These are phyloP conservation scores for Scedosporium dehoogii DNA, from an alignment of 2,329 filamentous ascomycete species.

Conservation along the genomic window DNA sequence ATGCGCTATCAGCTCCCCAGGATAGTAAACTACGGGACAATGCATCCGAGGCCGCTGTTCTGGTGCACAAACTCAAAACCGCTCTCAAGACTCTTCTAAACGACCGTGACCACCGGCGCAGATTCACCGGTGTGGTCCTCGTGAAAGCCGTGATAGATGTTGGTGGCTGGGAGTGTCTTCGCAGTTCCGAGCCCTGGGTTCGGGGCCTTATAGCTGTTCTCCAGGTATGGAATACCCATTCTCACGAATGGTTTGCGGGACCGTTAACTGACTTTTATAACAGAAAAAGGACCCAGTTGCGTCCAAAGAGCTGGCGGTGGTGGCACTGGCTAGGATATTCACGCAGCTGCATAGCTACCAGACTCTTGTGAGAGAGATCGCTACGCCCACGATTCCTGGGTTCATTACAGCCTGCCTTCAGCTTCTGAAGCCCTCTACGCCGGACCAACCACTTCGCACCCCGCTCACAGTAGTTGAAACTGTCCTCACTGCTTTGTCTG, in stretches of 20 bases:
- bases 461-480: slow-evolving; percentile 49
- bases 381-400: slow-evolving; percentile 66
- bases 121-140: slow-evolving; percentile 68
- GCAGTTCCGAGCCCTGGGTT: slow-evolving; percentile 66
- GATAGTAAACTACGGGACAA: slow-evolving; percentile 52
- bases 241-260: neutral
- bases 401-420: slow-evolving; percentile 68
- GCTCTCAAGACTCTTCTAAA: slow-evolving; percentile 68
- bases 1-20: slow-evolving; percentile 52
- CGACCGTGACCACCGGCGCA: slow-evolving; percentile 62
- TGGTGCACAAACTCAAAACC: slow-evolving; percentile 74
- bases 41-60: slow-evolving; percentile 53
- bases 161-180: slow-evolving; percentile 74
- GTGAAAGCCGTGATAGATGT: slow-evolving; percentile 75
- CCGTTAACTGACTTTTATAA: slow-evolving; percentile 12
- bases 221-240: slow-evolving; percentile 38
- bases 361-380: slow-evolving; percentile 77
- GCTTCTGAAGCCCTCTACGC: slow-evolving; percentile 39
- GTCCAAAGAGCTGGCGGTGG: slow-evolving; percentile 66
- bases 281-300: slow-evolving; percentile 69
- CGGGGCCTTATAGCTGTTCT: slow-evolving; percentile 64
- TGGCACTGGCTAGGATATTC: slow-evolving; percentile 76
- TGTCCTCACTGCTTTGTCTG: slow-evolving; percentile 60
- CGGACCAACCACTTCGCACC: slow-evolving; percentile 15
- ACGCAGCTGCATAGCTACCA: slow-evolving; percentile 71